Conservation (phyloP, 192 early-diverging fungal genomes). For the Phlyctochytrium planicorne region DNA sequence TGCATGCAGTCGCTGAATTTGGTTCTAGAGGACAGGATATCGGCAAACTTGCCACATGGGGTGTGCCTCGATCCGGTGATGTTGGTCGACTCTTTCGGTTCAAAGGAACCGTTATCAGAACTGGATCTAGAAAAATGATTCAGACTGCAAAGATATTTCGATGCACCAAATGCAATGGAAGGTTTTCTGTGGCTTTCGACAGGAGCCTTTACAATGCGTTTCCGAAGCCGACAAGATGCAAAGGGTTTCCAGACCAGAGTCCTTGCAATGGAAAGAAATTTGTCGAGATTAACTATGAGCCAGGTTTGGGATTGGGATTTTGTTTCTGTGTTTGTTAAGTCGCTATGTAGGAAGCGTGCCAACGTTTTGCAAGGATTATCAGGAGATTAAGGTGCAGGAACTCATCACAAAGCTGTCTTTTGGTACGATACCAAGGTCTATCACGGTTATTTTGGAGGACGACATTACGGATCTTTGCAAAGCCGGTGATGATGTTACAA, state of each 20-base stretch:
- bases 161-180: slow-evolving; percentile 59
- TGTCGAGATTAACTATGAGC: slow-evolving; percentile 35
- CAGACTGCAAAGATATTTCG: slow-evolving; percentile 53
- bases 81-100: slow-evolving; percentile 58
- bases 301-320: not conserved
- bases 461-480: slow-evolving; percentile 88
- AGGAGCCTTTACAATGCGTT: slow-evolving; percentile 66
- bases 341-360: slow-evolving; percentile 35
- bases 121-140: slow-evolving; percentile 66
- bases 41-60: slow-evolving; percentile 36
- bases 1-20: no score
- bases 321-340: not conserved
- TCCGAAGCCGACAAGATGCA: slow-evolving; percentile 52
- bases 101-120: slow-evolving; percentile 65
- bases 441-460: slow-evolving; percentile 67
- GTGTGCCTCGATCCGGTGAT: slow-evolving; percentile 59
- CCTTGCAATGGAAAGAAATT: slow-evolving; percentile 58
- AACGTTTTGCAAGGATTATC: slow-evolving; percentile 66
- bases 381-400: slow-evolving; percentile 79
- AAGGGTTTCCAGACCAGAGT: slow-evolving; percentile 29
- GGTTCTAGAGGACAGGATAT: slow-evolving; percentile 31
- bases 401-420: slow-evolving; percentile 61
- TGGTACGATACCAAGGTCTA: slow-evolving; percentile 56
- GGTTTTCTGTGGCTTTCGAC: slow-evolving; percentile 57
- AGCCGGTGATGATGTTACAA: slow-evolving; percentile 63